Base-by-base conservation (phyloP, 805 yeast species). In the Zygotorulaspora chibaensis region DNA sequence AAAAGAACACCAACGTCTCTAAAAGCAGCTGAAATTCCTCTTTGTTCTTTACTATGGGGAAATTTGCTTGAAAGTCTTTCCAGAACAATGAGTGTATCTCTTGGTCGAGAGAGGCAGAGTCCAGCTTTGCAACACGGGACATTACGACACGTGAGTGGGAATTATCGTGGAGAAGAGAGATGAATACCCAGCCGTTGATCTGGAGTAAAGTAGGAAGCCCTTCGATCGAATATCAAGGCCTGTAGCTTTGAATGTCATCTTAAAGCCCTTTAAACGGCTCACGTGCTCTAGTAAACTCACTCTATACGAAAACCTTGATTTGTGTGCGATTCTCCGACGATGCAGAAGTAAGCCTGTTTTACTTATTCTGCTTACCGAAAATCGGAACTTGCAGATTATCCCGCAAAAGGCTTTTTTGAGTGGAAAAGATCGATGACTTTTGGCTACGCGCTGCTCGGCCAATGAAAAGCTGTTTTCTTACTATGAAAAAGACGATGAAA, bases 91-190 rank as follows among this genome's bases (percentile, higher is more conserved):
- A 29, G 33, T 44, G 35, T 4, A 61, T 35, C 30, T 60, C 63
- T 15, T 40, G 37, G 29, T 59, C 59, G 18, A 61, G 46, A 13
- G 52, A 49, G 2, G 37, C 20, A 0, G 61, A 51, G 42, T 61
- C 66, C 9, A 59, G 38, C 30, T 56, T 56, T 1, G 58, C 53
- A 2, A 59, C 61, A 11, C 59, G 36, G n/a, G 53, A 40, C 61
- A 20, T 20, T 20, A 20, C 7, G 25, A 5, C 25, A 5, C 7
- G 7, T 20, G 25, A 7, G 25, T n/a, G n/a, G n/a, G n/a, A n/a
- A n/a, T n/a, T n/a, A n/a, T n/a, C n/a, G n/a, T n/a, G n/a, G n/a
- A n/a, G n/a, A n/a, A n/a, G n/a, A n/a, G n/a, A n/a, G n/a, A n/a
- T n/a, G n/a, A n/a, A n/a, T n/a, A n/a, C n/a, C n/a, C n/a, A n/a